phyloP scores from a whole-genome alignment of 2,329 filamentous ascomycete species.

The Thelonectria blattea region DNA sequence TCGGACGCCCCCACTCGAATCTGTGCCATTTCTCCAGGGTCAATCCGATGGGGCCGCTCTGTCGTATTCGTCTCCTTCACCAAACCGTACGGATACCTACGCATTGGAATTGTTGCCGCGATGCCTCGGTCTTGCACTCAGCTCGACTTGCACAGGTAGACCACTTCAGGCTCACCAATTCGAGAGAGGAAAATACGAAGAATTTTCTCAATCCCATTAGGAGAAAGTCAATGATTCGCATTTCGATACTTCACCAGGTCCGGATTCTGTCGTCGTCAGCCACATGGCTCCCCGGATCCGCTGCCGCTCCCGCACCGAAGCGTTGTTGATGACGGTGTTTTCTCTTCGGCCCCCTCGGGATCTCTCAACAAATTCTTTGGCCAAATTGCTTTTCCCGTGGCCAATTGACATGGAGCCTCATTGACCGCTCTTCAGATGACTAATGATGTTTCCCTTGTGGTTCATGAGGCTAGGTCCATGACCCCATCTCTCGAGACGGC shows the following conservation, averaged over 20 bases:
- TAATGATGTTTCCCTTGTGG: conserved; percentile 11
- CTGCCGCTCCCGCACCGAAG: background rate
- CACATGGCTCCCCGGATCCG: conserved; percentile 1
- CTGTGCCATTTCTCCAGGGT: background rate
- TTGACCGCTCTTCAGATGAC: conserved; percentile 32
- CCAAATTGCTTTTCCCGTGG: conserved; percentile 8
- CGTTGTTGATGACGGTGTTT: conserved; percentile 9
- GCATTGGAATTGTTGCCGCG: background rate
- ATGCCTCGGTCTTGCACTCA: background rate
- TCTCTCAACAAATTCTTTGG: conserved; percentile 14
- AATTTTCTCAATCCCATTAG: background rate
- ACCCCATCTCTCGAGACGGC: conserved; percentile 1
- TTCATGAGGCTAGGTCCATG: background rate
- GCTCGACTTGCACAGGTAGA: too few relatives aligned
- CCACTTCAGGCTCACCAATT: too few relatives aligned
- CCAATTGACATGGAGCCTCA: conserved; percentile 17
- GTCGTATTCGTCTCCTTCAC: conserved; percentile 14
- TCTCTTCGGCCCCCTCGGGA: conserved; percentile 11
- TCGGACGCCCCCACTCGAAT: conserved; percentile 7
- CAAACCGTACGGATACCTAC: too few relatives aligned
- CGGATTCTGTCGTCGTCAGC: background rate
- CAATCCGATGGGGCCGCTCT: background rate
- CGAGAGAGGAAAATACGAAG: too few relatives aligned
- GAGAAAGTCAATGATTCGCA: too few relatives aligned
- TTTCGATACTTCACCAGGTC: background rate